Percentiles rank a stretch among this genome's conserved stretches.
Conservation (phyloP, 495 filamentous ascomycete genomes). For the Aspergillus egyptiacus region DNA sequence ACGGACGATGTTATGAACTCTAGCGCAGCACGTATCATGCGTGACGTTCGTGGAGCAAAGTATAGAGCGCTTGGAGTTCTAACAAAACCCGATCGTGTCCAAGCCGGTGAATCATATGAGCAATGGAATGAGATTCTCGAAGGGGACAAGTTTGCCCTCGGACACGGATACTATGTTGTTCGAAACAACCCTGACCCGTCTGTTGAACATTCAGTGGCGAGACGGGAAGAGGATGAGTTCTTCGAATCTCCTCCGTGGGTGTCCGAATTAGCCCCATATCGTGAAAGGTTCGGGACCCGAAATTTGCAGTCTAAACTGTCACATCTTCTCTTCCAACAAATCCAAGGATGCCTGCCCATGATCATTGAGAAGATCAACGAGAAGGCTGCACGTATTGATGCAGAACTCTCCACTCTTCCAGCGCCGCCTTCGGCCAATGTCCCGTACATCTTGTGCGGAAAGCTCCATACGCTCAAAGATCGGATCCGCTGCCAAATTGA, state of each 20-base stretch:
- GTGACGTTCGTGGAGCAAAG: slow-evolving; percentile 47
- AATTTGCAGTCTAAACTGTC: slow-evolving; percentile 52
- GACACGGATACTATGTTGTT: slow-evolving; percentile 61
- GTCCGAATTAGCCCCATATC: slow-evolving; percentile 36
- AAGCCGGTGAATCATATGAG: slow-evolving; percentile 35
- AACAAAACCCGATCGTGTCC: slow-evolving; percentile 71
- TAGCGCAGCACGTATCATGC: slow-evolving; percentile 58
- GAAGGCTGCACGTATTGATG: slow-evolving; percentile 41
- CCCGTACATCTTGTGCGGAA: slow-evolving; percentile 30
- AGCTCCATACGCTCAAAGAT: slow-evolving; percentile 28
- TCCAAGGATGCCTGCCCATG: slow-evolving; percentile 52
- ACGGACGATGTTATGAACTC: slow-evolving; percentile 67
- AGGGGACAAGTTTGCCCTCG: slow-evolving; percentile 48
- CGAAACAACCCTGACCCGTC: slow-evolving; percentile 50
- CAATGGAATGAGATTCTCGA: slow-evolving; percentile 57
- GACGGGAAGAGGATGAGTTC: slow-evolving; percentile 52
- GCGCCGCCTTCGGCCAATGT: slow-evolving; percentile 46
- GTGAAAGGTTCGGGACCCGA: slow-evolving; percentile 52
- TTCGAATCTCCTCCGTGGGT: slow-evolving; percentile 50
- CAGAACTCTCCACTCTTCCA: slow-evolving; percentile 45
- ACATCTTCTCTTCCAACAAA: slow-evolving; percentile 47
- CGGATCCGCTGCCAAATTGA: slow-evolving; percentile 31
- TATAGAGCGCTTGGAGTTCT: slow-evolving; percentile 66
- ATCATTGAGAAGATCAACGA: slow-evolving; percentile 53
- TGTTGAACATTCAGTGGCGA: slow-evolving; percentile 47